Evolutionary conservation across 306 rosid genomes (phyloP), one percentile per base, ranked within the genome.

Genomic region (Lupinus albus): DNA sequence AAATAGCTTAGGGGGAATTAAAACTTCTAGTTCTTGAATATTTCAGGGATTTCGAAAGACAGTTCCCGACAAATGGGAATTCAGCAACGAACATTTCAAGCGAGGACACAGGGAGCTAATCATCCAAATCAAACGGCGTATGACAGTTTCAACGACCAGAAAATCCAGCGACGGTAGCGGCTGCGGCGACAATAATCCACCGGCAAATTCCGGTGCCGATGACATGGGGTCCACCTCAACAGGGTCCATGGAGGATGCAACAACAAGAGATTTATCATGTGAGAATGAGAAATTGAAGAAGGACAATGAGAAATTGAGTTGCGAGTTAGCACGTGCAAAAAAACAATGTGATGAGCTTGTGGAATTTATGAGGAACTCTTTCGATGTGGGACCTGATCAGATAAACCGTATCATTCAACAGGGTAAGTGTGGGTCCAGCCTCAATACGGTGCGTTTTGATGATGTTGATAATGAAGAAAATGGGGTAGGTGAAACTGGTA

Each of bases 1-100:
- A 51, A 51, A 51, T 18, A 0, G 11, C 0, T 2, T n/a, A 51
- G 57, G 17, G 8, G 17, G 2, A 41, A 41, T 0, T 36, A 8
- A 38, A 17, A 11, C 18, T 11, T 10, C 15, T 16, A 33, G n/a
- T 12, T 21, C 45, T 17, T 44, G 35, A 62, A 62, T 33, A 6
- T 39, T 10, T 20, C 84, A 93, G 97, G 99, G 99, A 1, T 93
- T 93, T 39, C 81, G 92, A 5, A 93, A 93, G 70, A 89, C 68
- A 1, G 99, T 83, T 1, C 88, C 88, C 0, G 96, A 93, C 82
- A 88, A 90, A 79, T 93, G 99, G 99, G 99, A 93, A 73, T 93
- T 93, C 52, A 87, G 92, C 0, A 90, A 86, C 76, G 92, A 93
- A 55, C 25, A 84, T 58, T 93, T 93, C 88, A 85, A 66, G 73